These are phyloP conservation scores for Ogataea paradorogensis DNA, from an alignment of 805 yeast species.

Conservation along the genomic window DNA sequence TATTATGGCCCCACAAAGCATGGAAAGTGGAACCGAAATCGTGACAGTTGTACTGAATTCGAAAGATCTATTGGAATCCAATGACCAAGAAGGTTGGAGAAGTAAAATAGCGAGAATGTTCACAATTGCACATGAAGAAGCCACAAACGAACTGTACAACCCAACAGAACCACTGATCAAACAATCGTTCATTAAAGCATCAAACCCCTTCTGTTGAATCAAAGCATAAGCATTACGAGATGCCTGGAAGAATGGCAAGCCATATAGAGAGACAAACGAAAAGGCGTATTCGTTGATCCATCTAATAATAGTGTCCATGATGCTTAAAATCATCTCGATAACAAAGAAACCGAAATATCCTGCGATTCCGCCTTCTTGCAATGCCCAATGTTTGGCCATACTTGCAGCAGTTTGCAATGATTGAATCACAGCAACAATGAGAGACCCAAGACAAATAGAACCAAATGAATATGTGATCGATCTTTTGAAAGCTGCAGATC, in stretches of 20 bases:
- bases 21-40: conserved; percentile 45
- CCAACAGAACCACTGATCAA: conserved; percentile 72
- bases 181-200: conserved; percentile 80
- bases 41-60: neutral
- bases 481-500: conserved; percentile 70
- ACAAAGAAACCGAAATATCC: conserved; percentile 7
- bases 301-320: conserved; percentile 41
- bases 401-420: conserved; percentile 5
- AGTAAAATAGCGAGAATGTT: neutral
- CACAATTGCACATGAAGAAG: conserved; percentile 29
- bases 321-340: conserved; percentile 28
- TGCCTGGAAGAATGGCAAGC: conserved; percentile 66
- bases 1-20: conserved; percentile 70
- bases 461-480: conserved; percentile 87
- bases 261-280: conserved; percentile 85
- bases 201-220: conserved; percentile 73
- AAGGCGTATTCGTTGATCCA: conserved; percentile 89
- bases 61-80: neutral
- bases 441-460: conserved; percentile 76
- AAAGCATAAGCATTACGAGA: conserved; percentile 77
- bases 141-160: conserved; percentile 67
- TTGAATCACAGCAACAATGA: conserved; percentile 73
- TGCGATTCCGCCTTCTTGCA: conserved; percentile 8
- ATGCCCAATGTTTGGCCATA: conserved; percentile 11
- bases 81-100: neutral